Conservation (phyloP, 805 yeast species). For the Zygosaccharomyces rouxii region DNA sequence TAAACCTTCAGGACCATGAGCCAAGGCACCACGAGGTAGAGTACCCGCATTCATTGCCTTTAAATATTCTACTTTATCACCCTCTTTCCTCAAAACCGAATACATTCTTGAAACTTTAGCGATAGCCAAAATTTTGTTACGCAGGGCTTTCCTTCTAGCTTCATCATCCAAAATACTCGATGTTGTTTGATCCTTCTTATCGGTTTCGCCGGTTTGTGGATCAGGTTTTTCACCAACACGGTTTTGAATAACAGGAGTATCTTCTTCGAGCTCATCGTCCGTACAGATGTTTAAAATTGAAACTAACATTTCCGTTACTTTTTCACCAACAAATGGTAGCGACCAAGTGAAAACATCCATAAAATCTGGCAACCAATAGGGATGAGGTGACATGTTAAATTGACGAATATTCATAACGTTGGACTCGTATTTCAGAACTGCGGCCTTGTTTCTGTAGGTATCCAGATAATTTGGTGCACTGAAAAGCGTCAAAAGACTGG, state of each 20-base stretch:
- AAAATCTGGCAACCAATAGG: constrained; percentile 93
- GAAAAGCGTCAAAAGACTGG: constrained; percentile 83
- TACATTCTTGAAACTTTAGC: constrained; percentile 95
- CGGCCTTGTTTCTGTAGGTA: constrained; percentile 90
- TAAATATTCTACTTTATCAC: constrained; percentile 78
- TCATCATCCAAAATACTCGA: constrained; percentile 28
- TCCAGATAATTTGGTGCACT: constrained; percentile 95
- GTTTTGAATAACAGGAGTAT: constrained; percentile 48
- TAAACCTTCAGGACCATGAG: constrained; percentile 79
- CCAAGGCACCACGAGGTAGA: constrained; percentile 79
- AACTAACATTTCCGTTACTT: constrained; percentile 88
- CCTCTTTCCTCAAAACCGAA: constrained; percentile 78
- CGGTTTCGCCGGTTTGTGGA: not conserved
- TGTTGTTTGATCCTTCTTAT: constrained; percentile 14
- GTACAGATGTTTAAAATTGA: constrained; percentile 90
- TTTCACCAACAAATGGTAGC: constrained; percentile 93
- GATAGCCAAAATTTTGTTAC: constrained; percentile 89
- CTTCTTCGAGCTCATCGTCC: constrained; percentile 86
- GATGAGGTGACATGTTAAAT: constrained; percentile 89
- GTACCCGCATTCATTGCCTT: constrained; percentile 69
- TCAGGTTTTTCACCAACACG: constrained; percentile 32
- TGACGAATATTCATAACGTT: constrained; percentile 94
- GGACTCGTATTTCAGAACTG: constrained; percentile 84
- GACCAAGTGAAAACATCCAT: constrained; percentile 99
- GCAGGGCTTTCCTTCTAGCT: constrained; percentile 49